These are phyloP conservation scores for Colletotrichum tropicicola DNA, from an alignment of 2,329 filamentous ascomycete genomes.

Conservation along the genomic window DNA sequence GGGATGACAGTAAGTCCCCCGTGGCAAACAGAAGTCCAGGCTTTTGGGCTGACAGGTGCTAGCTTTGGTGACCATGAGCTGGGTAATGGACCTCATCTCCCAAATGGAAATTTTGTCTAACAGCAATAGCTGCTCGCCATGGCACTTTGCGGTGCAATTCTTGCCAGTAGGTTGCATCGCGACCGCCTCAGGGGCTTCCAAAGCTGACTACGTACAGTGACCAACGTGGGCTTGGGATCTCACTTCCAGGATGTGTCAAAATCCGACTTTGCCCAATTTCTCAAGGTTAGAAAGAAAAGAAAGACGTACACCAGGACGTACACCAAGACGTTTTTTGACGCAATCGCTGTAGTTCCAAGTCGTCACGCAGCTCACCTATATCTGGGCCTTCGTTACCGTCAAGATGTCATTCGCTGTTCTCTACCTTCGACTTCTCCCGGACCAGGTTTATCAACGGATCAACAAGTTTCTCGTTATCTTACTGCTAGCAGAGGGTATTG, in stretches of 20 bases:
- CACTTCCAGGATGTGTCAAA: constrained; percentile 26
- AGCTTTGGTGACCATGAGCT: constrained; percentile 28
- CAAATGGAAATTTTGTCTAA: neutral
- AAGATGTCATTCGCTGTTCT: constrained; percentile 31
- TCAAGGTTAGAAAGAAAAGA: neutral
- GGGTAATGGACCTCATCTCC: neutral
- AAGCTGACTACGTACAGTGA: constrained; percentile 20
- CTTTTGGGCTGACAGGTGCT: neutral
- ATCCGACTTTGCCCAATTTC: constrained; percentile 18
- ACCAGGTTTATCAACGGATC: constrained; percentile 21
- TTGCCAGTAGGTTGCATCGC: constrained; percentile 17
- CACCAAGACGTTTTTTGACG: neutral
- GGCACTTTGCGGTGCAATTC: constrained; percentile 27
- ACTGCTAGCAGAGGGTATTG: constrained; percentile 26
- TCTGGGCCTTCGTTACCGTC: constrained; percentile 31
- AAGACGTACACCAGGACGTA: neutral
- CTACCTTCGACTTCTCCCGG: constrained; percentile 29
- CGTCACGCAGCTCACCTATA: constrained; percentile 29
- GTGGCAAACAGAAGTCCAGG: neutral
- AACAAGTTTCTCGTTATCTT: constrained; percentile 28
- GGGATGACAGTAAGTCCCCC: constrained; percentile 30
- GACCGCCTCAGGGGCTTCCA: too few relatives aligned
- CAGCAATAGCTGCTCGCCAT: constrained; percentile 22
- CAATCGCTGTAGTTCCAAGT: constrained; percentile 18
- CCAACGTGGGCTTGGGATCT: constrained; percentile 26